These are phyloP conservation scores for Arthrinium phaeospermum DNA, from an alignment of 2,329 filamentous ascomycete genomes.

Conservation along the genomic window DNA sequence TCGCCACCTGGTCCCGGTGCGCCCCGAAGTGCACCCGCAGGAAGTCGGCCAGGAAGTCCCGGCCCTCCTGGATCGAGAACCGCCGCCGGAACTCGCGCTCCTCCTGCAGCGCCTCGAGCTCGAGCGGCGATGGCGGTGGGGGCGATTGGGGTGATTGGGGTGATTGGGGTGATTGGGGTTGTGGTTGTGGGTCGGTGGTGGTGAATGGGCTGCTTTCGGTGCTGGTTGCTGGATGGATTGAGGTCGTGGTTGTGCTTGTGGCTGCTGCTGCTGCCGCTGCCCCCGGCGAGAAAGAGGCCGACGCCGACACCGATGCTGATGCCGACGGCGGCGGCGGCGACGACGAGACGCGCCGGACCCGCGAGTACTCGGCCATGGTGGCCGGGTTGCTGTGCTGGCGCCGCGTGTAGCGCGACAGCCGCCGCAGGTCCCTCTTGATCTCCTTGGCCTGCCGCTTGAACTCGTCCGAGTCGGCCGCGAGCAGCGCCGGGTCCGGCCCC, in stretches of 20 bases:
- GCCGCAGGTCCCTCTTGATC: conserved; percentile 22
- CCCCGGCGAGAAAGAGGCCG: too few species aligned
- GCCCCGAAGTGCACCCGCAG: conserved; percentile 26
- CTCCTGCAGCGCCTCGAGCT: conserved; percentile 8
- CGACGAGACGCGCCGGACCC: background rate
- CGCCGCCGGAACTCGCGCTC: conserved; percentile 20
- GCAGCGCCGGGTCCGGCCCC: conserved; percentile 1
- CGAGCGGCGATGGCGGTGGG: too few species aligned
- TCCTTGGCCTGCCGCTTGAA: conserved; percentile 23
- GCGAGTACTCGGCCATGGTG: conserved; percentile 1
- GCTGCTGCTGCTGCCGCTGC: background rate
- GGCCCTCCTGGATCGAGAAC: conserved; percentile 22
- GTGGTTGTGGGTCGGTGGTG: too few species aligned
- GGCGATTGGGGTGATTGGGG: too few species aligned
- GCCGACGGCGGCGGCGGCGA: too few species aligned
- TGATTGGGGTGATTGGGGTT: background rate
- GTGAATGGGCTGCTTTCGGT: background rate
- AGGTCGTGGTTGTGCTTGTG: background rate
- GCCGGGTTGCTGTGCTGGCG: conserved; percentile 18
- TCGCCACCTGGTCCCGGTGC: conserved; percentile 25
- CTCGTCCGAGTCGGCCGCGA: conserved; percentile 21
- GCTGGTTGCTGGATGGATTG: background rate
- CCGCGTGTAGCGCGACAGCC: conserved; percentile 17
- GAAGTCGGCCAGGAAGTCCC: conserved; percentile 28
- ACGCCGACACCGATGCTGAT: background rate